Conservation (phyloP, 2,329 filamentous ascomycete genomes). For the Aspergillus sp. region DNA sequence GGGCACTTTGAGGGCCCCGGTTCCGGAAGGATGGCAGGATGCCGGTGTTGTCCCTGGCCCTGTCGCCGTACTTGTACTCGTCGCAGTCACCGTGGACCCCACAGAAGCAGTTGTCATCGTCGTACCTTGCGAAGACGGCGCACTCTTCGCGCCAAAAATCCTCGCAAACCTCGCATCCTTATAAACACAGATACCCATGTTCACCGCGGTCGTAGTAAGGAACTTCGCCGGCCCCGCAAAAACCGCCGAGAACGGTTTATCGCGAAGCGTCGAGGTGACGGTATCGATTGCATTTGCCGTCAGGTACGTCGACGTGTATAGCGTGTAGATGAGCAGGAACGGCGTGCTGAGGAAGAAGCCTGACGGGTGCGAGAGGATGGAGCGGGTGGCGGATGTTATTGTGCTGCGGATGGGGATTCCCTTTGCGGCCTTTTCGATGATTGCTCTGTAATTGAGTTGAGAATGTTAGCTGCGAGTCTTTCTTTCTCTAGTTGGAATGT, state of each 20-base stretch:
- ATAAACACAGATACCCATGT: slow-evolving; percentile 84
- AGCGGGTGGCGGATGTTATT: slow-evolving; percentile 44
- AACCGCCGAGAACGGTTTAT: slow-evolving; percentile 61
- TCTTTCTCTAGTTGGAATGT: too few relatives aligned
- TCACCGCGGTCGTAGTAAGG: slow-evolving; percentile 75
- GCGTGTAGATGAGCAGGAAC: slow-evolving; percentile 55
- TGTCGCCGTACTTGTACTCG: slow-evolving; percentile 4
- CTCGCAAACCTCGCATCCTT: slow-evolving; percentile 86
- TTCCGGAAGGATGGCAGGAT: slow-evolving; percentile 22
- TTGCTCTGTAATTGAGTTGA: slow-evolving; percentile 40
- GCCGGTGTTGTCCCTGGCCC: slow-evolving; percentile 19
- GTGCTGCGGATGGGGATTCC: slow-evolving; percentile 48
- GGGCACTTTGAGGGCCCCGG: slow-evolving; percentile 58
- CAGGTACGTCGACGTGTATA: slow-evolving; percentile 89
- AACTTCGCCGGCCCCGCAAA: slow-evolving; percentile 82
- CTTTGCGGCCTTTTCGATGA: slow-evolving; percentile 56
- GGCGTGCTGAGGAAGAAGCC: slow-evolving; percentile 53
- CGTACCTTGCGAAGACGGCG: slow-evolving; percentile 45
- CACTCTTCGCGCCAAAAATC: slow-evolving; percentile 71
- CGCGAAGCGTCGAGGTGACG: slow-evolving; percentile 65
- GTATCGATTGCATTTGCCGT: slow-evolving; percentile 90
- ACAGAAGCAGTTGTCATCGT: background rate
- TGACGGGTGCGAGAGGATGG: slow-evolving; percentile 46
- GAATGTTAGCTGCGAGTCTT: background rate
- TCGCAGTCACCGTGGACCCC: background rate